Percentiles rank a stretch among this genome's conserved stretches.
These are phyloP conservation scores for Microglena sp. DNA, from an alignment of 139 green algal genomes.

Conservation along the genomic window DNA sequence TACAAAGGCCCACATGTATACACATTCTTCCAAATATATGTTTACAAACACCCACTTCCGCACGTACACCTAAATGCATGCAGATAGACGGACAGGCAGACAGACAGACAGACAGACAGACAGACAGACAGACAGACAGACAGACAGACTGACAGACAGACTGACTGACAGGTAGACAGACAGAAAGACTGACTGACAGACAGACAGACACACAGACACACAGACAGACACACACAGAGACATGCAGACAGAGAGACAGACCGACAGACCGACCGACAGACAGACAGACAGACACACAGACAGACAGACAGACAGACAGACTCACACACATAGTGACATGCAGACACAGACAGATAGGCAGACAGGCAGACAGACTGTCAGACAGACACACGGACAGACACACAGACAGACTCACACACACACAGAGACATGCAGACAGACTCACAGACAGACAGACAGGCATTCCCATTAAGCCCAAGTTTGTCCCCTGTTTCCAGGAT, in stretches of 20 bases:
- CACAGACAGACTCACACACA: neutral
- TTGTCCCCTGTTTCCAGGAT: constrained; percentile 13
- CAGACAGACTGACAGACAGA: too few relatives aligned
- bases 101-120: too few relatives aligned
- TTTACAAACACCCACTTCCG: neutral
- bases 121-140: too few relatives aligned
- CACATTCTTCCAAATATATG: neutral
- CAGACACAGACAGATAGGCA: neutral
- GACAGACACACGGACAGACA: constrained; percentile 4
- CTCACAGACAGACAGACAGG: constrained; percentile 3
- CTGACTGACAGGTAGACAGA: too few relatives aligned
- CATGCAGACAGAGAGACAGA: neutral
- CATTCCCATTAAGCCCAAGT: neutral
- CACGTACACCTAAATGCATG: too few relatives aligned
- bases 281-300: neutral
- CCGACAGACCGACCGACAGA: neutral
- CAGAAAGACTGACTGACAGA: neutral
- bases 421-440: neutral
- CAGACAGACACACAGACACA: constrained; percentile 3
- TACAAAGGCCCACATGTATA: neutral
- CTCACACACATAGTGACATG: too few relatives aligned
- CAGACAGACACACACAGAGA: constrained; percentile 6
- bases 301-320: neutral
- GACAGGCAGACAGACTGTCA: neutral
- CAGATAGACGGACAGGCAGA: too few relatives aligned